Percentiles rank a stretch among this genome's conserved stretches.
Conservation (phyloP, 352 stramenopile genomes). For the Halophytophthora polymorphica region DNA sequence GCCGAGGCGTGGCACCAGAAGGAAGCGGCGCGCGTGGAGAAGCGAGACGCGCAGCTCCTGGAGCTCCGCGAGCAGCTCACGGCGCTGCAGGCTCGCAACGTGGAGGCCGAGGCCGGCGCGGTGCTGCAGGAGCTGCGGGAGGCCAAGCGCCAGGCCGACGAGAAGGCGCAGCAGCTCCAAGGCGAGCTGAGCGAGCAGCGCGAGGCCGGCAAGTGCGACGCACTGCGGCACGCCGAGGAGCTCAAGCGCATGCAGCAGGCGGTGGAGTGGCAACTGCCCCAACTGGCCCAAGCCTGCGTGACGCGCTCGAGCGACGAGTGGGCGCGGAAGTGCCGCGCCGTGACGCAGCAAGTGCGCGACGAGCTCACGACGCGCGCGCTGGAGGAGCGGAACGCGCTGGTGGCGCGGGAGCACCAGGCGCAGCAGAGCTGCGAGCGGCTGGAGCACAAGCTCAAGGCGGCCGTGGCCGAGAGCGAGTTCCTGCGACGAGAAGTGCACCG, state of each 20-base stretch:
- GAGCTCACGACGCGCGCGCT: conserved; percentile 30
- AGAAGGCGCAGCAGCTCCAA: conserved; percentile 22
- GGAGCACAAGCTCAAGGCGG: conserved; percentile 42
- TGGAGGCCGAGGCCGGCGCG: conserved; percentile 41
- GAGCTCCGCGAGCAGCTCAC: conserved; percentile 47
- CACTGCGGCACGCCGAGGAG: conserved; percentile 33
- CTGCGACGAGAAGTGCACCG: conserved; percentile 44
- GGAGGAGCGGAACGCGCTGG: conserved; percentile 31
- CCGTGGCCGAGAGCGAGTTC: conserved; percentile 42
- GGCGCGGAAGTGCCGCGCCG: conserved; percentile 30
- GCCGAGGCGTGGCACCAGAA: conserved; percentile 47
- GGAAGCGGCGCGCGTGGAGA: conserved; percentile 47
- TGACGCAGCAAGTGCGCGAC: conserved; percentile 30
- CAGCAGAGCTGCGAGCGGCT: conserved; percentile 29
- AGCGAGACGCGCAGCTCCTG: conserved; percentile 43
- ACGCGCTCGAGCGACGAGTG: conserved; percentile 42
- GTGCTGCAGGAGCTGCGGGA: conserved; percentile 42
- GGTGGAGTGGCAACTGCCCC: conserved; percentile 44
- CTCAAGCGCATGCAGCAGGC: conserved; percentile 36
- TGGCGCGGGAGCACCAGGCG: conserved; percentile 21
- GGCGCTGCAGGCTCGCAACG: conserved; percentile 34
- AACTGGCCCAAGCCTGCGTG: conserved; percentile 49
- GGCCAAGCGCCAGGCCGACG: conserved; percentile 25
- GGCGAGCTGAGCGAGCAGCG: conserved; percentile 31
- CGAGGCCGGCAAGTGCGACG: conserved; percentile 26